Conservation (phyloP, 2,329 filamentous ascomycete species). For the Peltaster fructicola region DNA sequence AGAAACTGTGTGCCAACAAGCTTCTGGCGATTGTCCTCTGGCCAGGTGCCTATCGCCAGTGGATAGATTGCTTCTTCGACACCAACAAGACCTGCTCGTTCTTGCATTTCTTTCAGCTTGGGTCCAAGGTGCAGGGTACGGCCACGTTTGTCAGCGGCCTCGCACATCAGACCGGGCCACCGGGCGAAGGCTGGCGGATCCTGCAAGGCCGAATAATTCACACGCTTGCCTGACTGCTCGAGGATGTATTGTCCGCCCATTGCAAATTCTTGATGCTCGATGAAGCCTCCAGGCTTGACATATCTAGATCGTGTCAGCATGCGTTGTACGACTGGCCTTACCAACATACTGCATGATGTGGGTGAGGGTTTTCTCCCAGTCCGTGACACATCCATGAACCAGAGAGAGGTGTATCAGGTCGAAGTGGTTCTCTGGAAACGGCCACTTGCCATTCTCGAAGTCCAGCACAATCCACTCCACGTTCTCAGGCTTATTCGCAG, state of each 20-base stretch:
- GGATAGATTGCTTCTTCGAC: slow-evolving; percentile 6
- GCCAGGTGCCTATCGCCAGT: slow-evolving; percentile 9
- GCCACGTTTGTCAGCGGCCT: slow-evolving; percentile 7
- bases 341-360: no score
- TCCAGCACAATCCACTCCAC: slow-evolving; percentile 10
- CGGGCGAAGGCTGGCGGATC: slow-evolving; percentile 7
- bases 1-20: slow-evolving; percentile 10
- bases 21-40: slow-evolving; percentile 7
- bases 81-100: slow-evolving; percentile 4
- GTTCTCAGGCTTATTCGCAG: slow-evolving; percentile 9
- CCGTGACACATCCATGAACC: slow-evolving; percentile 10
- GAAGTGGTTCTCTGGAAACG: slow-evolving; percentile 9
- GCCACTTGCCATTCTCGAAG: slow-evolving; percentile 10
- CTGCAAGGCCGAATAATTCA: slow-evolving; percentile 4
- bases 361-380: slow-evolving; percentile 9
- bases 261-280: slow-evolving; percentile 18
- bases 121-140: slow-evolving; percentile 8
- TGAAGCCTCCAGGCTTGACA: slow-evolving; percentile 16
- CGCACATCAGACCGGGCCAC: slow-evolving; percentile 8
- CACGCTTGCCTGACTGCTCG: slow-evolving; percentile 4
- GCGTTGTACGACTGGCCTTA: no score
- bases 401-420: slow-evolving; percentile 10
- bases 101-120: slow-evolving; percentile 5
- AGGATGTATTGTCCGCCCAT: slow-evolving; percentile 8
- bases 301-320: no score